A percentile compares a stretch with the other conserved stretches of the same genome.
Evolutionary conservation across 2,329 filamentous ascomycete genomes (phyloP).

Genomic region (Fusarium sp.): DNA sequence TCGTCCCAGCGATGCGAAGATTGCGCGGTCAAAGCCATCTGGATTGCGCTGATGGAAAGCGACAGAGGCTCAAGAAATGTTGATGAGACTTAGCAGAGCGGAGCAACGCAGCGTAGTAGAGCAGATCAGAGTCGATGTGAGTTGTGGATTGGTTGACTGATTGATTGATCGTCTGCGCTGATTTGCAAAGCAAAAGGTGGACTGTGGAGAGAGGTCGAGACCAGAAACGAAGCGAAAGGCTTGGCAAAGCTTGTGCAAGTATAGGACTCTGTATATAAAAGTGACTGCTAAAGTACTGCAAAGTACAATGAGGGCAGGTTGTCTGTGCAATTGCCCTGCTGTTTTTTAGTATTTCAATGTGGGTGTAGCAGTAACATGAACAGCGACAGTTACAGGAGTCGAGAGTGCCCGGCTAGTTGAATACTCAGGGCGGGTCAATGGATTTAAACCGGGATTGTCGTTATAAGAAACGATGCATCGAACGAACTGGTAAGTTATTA

Average conservation of each 20-base stretch:
- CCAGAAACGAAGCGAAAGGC: slow-evolving; percentile 16
- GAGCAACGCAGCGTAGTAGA: not conserved
- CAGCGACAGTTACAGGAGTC: not conserved
- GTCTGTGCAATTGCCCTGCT: not conserved
- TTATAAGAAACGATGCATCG: slow-evolving; percentile 23
- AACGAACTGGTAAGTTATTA: slow-evolving; percentile 29
- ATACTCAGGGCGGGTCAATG: slow-evolving; percentile 5
- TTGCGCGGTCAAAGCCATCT: slow-evolving; percentile 42
- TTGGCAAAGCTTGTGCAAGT: slow-evolving; percentile 32
- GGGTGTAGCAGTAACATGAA: slow-evolving; percentile 8
- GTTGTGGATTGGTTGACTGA: not conserved
- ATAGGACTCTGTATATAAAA: not conserved
- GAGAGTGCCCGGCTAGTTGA: not conserved
- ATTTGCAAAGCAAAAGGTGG: slow-evolving; percentile 22
- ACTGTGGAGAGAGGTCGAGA: slow-evolving; percentile 9
- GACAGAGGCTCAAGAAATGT: not conserved
- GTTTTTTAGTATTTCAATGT: slow-evolving; percentile 7
- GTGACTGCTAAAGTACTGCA: not conserved
- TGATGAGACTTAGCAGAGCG: slow-evolving; percentile 3
- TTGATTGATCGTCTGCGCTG: slow-evolving; percentile 8
- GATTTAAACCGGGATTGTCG: slow-evolving; percentile 28
- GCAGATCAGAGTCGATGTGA: not conserved
- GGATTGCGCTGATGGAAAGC: slow-evolving; percentile 32
- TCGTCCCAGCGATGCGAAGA: slow-evolving; percentile 55
- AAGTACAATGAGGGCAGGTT: not conserved